A percentile compares a stretch with the other conserved stretches of the same genome.
phyloP scores from a whole-genome alignment of 106 monocot genomes.

The Triglochin maritima region DNA sequence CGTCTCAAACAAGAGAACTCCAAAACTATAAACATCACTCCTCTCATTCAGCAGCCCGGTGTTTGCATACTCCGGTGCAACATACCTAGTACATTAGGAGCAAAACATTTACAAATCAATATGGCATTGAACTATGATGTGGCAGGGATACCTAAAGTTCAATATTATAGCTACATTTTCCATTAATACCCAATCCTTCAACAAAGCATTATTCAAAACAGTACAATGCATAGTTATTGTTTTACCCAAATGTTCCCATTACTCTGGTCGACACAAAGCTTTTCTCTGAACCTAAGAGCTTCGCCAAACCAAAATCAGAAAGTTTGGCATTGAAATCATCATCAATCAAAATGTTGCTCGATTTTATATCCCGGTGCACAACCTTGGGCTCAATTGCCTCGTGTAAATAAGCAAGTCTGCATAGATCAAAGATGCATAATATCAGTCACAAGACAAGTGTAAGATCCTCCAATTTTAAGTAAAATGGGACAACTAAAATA shows the following conservation, averaged over 20 bases:
- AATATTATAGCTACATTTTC: too few relatives aligned
- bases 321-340: constrained; percentile 76
- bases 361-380: constrained; percentile 84
- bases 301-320: constrained; percentile 81
- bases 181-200: too few relatives aligned
- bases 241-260: constrained; percentile 88
- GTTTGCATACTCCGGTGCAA: constrained; percentile 14
- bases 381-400: constrained; percentile 28
- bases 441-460: too few relatives aligned
- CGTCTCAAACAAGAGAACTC: constrained; percentile 8
- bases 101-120: too few relatives aligned
- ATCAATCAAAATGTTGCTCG: constrained; percentile 7
- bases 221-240: too few relatives aligned
- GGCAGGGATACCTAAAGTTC: too few relatives aligned
- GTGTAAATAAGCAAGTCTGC: too few relatives aligned
- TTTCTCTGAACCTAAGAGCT: constrained; percentile 61
- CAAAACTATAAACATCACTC: constrained; percentile 12
- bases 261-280: constrained; percentile 86
- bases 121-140: too few relatives aligned
- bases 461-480: too few relatives aligned
- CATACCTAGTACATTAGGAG: constrained; percentile 2
- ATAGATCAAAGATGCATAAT: too few relatives aligned
- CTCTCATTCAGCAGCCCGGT: constrained; percentile 9
- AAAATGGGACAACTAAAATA: too few relatives aligned
- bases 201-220: too few relatives aligned